Conservation (phyloP, 108 stramenopile species). For the Nitzschia palea region DNA sequence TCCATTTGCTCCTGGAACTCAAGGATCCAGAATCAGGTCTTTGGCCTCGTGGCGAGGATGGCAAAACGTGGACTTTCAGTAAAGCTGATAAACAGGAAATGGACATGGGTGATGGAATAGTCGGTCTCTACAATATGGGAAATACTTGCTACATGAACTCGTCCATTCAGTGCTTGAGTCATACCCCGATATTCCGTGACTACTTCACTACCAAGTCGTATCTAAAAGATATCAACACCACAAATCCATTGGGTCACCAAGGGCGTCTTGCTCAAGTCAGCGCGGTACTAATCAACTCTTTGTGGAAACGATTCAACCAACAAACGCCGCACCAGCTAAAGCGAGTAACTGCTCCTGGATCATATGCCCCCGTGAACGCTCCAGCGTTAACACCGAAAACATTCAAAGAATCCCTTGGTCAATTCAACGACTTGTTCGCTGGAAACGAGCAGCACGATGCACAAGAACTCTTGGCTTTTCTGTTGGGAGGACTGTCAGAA, state of each 20-base stretch:
- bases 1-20: slow-evolving; percentile 73
- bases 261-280: slow-evolving; percentile 94
- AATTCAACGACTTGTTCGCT: slow-evolving; percentile 90
- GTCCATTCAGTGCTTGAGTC: slow-evolving; percentile 92
- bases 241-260: slow-evolving; percentile 92
- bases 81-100: slow-evolving; percentile 18
- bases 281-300: slow-evolving; percentile 83
- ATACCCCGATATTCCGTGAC: slow-evolving; percentile 91
- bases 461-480: slow-evolving; percentile 91
- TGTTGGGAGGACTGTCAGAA: slow-evolving; percentile 92
- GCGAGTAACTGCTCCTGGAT: slow-evolving; percentile 60
- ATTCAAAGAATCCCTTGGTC: slow-evolving; percentile 91
- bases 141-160: slow-evolving; percentile 98
- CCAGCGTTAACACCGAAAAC: slow-evolving; percentile 86
- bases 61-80: slow-evolving; percentile 41
- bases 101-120: slow-evolving; percentile 76
- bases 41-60: slow-evolving; percentile 76
- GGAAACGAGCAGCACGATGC: slow-evolving; percentile 98
- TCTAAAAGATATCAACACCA: slow-evolving; percentile 90
- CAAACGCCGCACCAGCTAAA: slow-evolving; percentile 39
- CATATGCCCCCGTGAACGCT: slow-evolving; percentile 69
- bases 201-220: slow-evolving; percentile 92
- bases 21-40: slow-evolving; percentile 66
- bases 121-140: slow-evolving; percentile 89
- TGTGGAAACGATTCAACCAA: slow-evolving; percentile 79